phyloP scores from a whole-genome alignment of 129 eudicot genomes.

The Pulicaria dysenterica region DNA sequence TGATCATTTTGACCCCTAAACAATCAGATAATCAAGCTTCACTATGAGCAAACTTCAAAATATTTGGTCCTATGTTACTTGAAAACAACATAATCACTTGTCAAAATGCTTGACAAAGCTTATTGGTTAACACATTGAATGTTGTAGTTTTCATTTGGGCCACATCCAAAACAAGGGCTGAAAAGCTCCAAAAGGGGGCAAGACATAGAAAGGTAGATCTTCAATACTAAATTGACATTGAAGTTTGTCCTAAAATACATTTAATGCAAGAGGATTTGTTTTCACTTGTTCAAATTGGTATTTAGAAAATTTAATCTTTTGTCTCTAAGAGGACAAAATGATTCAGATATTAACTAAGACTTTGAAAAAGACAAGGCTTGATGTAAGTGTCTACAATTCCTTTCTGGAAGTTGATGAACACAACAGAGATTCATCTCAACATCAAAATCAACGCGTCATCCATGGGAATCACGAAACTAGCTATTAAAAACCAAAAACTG shows the following conservation, averaged over 20 bases:
- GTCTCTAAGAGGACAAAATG: not conserved
- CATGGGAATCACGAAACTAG: not conserved
- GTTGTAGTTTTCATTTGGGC: not conserved
- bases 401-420: conserved; percentile 4
- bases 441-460: conserved; percentile 1
- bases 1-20: not conserved
- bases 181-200: not conserved
- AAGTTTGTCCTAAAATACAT: not conserved
- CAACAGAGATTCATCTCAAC: not conserved
- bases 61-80: too few species aligned
- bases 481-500: not conserved
- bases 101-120: too few species aligned
- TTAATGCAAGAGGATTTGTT: not conserved
- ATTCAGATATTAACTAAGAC: not conserved
- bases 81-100: not conserved
- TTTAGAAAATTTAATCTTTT: not conserved
- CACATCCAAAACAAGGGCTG: not conserved
- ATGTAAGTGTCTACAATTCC: conserved; percentile 10
- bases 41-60: not conserved
- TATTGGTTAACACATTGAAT: too few species aligned
- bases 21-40: not conserved
- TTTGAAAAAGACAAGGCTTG: conserved; percentile 21
- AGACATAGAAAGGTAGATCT: not conserved
- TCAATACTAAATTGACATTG: conserved; percentile 18
- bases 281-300: not conserved